Evolutionary conservation across 495 filamentous ascomycete species (phyloP), one percentile per base, ranked within the genome.

Genomic region (Talaromyces stipitatus): DNA sequence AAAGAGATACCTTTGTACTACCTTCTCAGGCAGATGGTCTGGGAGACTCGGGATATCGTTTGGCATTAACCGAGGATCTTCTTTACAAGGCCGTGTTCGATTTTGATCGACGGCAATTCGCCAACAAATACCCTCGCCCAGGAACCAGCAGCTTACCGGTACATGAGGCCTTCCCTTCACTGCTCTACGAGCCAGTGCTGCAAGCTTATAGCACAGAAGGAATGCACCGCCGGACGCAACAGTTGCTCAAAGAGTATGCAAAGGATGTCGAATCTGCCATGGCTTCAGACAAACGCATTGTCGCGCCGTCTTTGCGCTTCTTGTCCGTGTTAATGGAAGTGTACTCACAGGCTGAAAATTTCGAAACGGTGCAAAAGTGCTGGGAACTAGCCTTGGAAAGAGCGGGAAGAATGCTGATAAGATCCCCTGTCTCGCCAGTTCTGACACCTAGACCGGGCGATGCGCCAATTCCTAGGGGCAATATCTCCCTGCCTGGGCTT

Each of bases 301-400:
- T 60, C 14, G 45, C 56, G 8, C 60, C 72, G 3, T 85, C 89
- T 1, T 64, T 89, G 36, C 65, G 69, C 9, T 70, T 92, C 46
- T 68, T 92, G 11, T 76, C 77, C 52, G 77, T 83, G 8, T 66
- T 90, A 24, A 91, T 94, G 86, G 64, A 74, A 2, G 71, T 80
- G 4, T 76, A 87, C 63, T 66, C 81, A 22, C 70, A 75, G 30
- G 80, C 81, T 20, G 63, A 71, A 8, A 73, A 86, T 29, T 78
- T 79, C 57, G 71, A 79, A 23, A 77, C 80, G 45, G 82, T 91
- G 24, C 78, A 80, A 50, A 65, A 79, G 56, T 86, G 77, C 36
- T 95, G 90, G 90, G 57, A 80, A 3, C 66, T 88, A 24, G 76
- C 82, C 5, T 70, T 85, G 27, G 60, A 72, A 24, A 73, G 78